Conservation (phyloP, 208 protist species). For the Tetramitus jugosus region DNA sequence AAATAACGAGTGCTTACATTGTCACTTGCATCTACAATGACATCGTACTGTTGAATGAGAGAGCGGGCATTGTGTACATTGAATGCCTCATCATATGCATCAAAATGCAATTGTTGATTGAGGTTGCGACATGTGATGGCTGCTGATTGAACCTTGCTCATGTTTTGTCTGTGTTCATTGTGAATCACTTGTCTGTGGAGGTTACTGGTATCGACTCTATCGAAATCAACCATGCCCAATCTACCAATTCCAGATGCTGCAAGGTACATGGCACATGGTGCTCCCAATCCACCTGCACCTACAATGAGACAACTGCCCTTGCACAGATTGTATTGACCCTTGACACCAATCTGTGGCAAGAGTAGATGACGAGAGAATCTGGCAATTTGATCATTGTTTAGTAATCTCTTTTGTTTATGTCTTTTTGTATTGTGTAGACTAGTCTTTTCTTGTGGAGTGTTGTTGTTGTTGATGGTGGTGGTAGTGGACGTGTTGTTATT, state of each 20-base stretch:
- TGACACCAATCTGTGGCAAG: constrained; percentile 15
- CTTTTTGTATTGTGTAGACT: no score
- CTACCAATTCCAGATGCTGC: constrained; percentile 75
- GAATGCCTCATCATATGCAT: constrained; percentile 43
- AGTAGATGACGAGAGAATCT: constrained; percentile 5
- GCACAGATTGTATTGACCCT: constrained; percentile 44
- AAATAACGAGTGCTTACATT: constrained; percentile 83
- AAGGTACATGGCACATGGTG: constrained; percentile 78
- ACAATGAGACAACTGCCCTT: constrained; percentile 64
- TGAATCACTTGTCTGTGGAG: constrained; percentile 88
- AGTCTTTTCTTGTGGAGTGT: no score
- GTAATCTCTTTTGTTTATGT: no score
- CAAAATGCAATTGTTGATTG: constrained; percentile 48
- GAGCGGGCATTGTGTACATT: constrained; percentile 55
- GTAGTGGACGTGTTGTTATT: no score
- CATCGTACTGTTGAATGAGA: constrained; percentile 59
- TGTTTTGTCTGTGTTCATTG: constrained; percentile 47
- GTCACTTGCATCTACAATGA: constrained; percentile 82
- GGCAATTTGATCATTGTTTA: constrained; percentile 16
- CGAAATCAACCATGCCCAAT: constrained; percentile 76
- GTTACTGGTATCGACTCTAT: constrained; percentile 80
- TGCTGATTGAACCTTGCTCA: constrained; percentile 69
- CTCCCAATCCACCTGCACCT: constrained; percentile 84
- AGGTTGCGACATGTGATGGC: constrained; percentile 51
- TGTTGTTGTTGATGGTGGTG: no score